Evolutionary conservation across 257 asterid species (phyloP).

Genomic region (Plantago elongata): DNA sequence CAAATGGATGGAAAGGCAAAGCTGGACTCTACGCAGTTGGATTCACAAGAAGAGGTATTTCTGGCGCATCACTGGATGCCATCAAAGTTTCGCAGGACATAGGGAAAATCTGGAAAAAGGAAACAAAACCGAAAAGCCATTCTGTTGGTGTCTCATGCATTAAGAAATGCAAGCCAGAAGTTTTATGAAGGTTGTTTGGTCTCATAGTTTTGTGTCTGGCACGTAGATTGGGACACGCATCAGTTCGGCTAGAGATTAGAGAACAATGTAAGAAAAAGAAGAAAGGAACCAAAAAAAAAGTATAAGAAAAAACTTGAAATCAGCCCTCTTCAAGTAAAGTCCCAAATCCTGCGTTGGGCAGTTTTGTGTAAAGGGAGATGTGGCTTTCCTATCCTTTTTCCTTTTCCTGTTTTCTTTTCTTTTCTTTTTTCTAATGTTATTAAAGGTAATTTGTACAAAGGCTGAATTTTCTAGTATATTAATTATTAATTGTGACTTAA

Average conservation of each 20-base stretch:
- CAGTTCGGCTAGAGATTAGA: constrained; percentile 22
- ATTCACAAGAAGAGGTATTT: constrained; percentile 76
- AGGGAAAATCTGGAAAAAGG: constrained; percentile 68
- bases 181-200: constrained; percentile 4
- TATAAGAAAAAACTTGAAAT: constrained; percentile 19
- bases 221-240: constrained; percentile 24
- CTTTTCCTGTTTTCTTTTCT: constrained; percentile 3
- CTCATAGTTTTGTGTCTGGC: constrained; percentile 7
- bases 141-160: constrained; percentile 41
- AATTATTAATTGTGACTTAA: neutral
- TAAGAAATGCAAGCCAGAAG: constrained; percentile 40
- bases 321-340: constrained; percentile 54
- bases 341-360: constrained; percentile 42
- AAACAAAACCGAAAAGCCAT: constrained; percentile 50
- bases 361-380: constrained; percentile 43
- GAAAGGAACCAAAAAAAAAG: constrained; percentile 1
- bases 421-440: constrained; percentile 4
- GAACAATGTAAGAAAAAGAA: constrained; percentile 17
- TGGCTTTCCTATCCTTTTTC: constrained; percentile 21
- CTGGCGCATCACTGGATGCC: constrained; percentile 82
- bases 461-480: constrained; percentile 9
- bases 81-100: constrained; percentile 68
- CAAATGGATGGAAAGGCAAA: constrained; percentile 92
- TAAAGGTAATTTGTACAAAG: constrained; percentile 18
- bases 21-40: constrained; percentile 85